Conservation (phyloP, 352 stramenopile species). For the Pythium phragmiticola region DNA sequence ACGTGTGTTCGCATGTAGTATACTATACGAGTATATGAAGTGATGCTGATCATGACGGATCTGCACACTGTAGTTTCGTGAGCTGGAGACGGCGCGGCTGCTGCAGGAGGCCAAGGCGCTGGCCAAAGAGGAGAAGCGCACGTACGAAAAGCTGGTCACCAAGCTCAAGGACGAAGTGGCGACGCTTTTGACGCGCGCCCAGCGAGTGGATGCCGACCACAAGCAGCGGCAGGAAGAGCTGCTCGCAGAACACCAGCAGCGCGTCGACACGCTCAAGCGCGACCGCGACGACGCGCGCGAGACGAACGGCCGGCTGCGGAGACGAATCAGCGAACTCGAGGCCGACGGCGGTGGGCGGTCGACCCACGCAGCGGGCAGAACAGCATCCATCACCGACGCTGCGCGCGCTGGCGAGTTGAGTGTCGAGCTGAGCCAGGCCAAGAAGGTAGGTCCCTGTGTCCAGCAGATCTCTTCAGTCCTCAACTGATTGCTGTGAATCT, state of each 20-base stretch:
- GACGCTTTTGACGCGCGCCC: constrained; percentile 50
- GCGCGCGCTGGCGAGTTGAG: constrained; percentile 32
- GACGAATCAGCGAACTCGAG: constrained; percentile 26
- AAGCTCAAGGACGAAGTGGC: constrained; percentile 69
- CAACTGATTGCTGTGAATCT: neutral
- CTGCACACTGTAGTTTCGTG: constrained; percentile 39
- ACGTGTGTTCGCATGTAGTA: neutral
- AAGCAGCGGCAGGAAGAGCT: constrained; percentile 48
- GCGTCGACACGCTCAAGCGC: constrained; percentile 27
- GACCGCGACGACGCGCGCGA: constrained; percentile 20
- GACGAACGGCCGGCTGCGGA: constrained; percentile 21
- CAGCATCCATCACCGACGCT: constrained; percentile 11
- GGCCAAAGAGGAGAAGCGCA: constrained; percentile 65
- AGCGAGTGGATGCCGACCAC: constrained; percentile 47
- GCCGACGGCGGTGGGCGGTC: neutral
- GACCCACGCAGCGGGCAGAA: neutral
- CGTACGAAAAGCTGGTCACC: constrained; percentile 65
- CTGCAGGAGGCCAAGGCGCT: constrained; percentile 58
- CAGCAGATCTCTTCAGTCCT: neutral
- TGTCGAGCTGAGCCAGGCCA: constrained; percentile 61
- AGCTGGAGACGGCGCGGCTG: constrained; percentile 61
- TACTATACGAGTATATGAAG: neutral
- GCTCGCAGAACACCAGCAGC: constrained; percentile 43
- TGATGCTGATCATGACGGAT: neutral
- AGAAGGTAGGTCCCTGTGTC: constrained; percentile 46